Conservation (phyloP, 257 asterid species). For the Solanum tacnaense region DNA sequence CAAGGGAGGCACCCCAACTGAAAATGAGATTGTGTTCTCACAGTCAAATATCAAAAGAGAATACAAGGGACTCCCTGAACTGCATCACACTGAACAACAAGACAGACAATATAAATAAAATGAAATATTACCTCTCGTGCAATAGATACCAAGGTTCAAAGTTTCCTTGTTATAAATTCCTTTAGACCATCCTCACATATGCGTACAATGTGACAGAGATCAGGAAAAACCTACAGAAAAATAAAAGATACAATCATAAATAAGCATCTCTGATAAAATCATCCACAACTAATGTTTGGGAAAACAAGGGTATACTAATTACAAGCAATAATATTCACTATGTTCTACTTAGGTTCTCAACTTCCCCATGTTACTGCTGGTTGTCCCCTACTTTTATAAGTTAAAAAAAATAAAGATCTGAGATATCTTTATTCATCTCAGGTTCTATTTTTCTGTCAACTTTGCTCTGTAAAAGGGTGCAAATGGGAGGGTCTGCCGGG, state of each 20-base stretch:
- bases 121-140: constrained; percentile 70
- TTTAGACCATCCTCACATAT: constrained; percentile 85
- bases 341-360: neutral
- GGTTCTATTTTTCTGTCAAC: neutral
- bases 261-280: neutral
- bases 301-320: neutral
- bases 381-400: neutral
- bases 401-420: neutral
- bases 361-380: neutral
- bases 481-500: too few relatives aligned
- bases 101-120: too few relatives aligned
- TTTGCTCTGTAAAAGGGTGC: too few relatives aligned
- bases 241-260: neutral
- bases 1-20: too few relatives aligned
- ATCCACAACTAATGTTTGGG: neutral
- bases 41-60: too few relatives aligned
- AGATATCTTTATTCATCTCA: neutral
- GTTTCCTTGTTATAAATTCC: constrained; percentile 89
- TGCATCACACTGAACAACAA: too few relatives aligned
- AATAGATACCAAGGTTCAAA: constrained; percentile 89
- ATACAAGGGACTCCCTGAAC: too few relatives aligned
- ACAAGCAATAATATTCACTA: neutral
- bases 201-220: constrained; percentile 85
- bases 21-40: too few relatives aligned
- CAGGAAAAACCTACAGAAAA: constrained; percentile 78